Evolutionary conservation across 208 protist species (phyloP).

Genomic region (Acanthamoeba rhysodes): DNA sequence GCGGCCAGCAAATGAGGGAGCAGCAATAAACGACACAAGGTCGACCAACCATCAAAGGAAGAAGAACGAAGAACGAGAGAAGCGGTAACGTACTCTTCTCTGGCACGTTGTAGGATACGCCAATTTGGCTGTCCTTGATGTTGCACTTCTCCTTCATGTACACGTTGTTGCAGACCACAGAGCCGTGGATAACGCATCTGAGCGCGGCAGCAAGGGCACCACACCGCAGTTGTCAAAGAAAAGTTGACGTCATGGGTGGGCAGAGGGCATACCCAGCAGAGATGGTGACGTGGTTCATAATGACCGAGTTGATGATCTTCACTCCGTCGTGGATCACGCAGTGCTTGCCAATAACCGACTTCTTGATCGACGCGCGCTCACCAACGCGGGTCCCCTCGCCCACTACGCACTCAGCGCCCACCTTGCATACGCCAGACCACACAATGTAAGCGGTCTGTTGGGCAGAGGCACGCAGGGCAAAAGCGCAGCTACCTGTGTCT

Average conservation of each 20-base stretch:
- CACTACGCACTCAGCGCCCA: slow-evolving; percentile 88
- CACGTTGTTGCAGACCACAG: slow-evolving; percentile 76
- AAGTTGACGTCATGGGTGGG: too few relatives aligned
- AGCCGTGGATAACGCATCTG: slow-evolving; percentile 63
- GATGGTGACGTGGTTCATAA: slow-evolving; percentile 91
- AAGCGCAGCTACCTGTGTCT: slow-evolving; percentile 9
- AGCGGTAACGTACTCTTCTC: slow-evolving; percentile 42
- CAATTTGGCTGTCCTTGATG: slow-evolving; percentile 76
- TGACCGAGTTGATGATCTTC: slow-evolving; percentile 88
- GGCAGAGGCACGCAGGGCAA: not conserved
- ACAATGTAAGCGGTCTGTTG: not conserved
- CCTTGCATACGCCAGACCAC: not conserved
- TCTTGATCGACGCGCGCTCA: slow-evolving; percentile 83
- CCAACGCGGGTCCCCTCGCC: slow-evolving; percentile 80
- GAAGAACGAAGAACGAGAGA: not conserved
- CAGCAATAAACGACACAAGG: not conserved
- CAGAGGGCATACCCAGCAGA: slow-evolving; percentile 77
- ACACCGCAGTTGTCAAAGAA: too few relatives aligned
- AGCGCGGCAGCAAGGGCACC: not conserved
- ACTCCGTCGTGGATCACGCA: slow-evolving; percentile 86
- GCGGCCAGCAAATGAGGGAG: not conserved
- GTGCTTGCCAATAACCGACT: slow-evolving; percentile 87
- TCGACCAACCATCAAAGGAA: not conserved
- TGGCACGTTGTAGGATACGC: slow-evolving; percentile 67
- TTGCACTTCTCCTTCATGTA: slow-evolving; percentile 75